Conservation (phyloP, 163 green algal genomes). For the Chlorella variabilis region DNA sequence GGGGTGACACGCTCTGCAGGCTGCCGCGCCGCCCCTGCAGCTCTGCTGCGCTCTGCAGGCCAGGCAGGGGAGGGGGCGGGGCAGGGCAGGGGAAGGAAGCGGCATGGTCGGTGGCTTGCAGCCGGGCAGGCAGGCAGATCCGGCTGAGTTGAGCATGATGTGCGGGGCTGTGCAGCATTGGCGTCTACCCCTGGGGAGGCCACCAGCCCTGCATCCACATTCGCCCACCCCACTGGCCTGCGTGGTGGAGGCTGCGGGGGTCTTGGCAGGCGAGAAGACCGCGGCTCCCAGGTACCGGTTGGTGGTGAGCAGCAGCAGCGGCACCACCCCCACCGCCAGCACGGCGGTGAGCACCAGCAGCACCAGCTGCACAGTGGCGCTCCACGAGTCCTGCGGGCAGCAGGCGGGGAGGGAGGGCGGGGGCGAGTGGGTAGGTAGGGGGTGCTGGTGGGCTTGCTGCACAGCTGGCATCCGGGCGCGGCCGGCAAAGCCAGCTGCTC, state of each 20-base stretch:
- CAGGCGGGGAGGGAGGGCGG: too few species aligned
- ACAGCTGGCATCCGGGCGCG: too few species aligned
- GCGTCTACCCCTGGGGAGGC: too few species aligned
- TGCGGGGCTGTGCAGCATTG: too few species aligned
- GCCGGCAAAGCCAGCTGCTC: too few species aligned
- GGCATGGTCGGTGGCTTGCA: too few species aligned
- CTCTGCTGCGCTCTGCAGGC: neutral
- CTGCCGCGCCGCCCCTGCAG: neutral
- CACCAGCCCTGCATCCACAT: too few species aligned
- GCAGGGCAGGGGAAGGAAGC: too few species aligned
- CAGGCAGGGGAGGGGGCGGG: neutral
- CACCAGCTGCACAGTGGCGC: constrained; percentile 40
- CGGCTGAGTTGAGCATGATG: too few species aligned
- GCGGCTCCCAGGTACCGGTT: constrained; percentile 22
- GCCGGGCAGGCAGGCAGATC: too few species aligned
- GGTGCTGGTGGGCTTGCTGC: too few species aligned
- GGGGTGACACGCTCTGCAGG: constrained; percentile 25
- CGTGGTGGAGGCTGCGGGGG: neutral
- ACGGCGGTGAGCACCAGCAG: constrained; percentile 38
- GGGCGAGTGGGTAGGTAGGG: too few species aligned
- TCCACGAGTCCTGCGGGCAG: constrained; percentile 33
- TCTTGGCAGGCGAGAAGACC: constrained; percentile 33
- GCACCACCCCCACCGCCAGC: constrained; percentile 20
- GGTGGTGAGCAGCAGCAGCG: constrained; percentile 37
- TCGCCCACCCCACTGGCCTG: neutral